phyloP scores from a whole-genome alignment of 805 yeast genomes.

The Babjeviella inositovora region DNA sequence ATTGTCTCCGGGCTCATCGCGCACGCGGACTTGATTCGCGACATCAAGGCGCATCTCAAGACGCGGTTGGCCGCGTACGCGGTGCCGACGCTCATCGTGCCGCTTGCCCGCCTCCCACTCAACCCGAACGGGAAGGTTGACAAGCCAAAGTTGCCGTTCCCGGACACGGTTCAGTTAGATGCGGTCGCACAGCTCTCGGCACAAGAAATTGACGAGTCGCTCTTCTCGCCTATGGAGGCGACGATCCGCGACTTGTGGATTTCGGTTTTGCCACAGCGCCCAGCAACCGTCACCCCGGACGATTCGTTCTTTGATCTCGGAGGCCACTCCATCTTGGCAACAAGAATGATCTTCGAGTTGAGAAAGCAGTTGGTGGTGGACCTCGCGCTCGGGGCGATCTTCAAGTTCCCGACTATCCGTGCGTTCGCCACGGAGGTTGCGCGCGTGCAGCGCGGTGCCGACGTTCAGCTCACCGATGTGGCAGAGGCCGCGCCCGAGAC shows the following conservation, averaged over 20 bases:
- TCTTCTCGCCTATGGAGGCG: slow-evolving; percentile 49
- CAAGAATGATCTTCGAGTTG: slow-evolving; percentile 89
- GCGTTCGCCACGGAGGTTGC: slow-evolving; percentile 66
- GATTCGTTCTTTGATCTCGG: slow-evolving; percentile 96
- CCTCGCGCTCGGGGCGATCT: slow-evolving; percentile 79
- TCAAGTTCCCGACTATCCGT: slow-evolving; percentile 75
- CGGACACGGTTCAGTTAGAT: slow-evolving; percentile 73
- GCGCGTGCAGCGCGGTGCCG: slow-evolving; percentile 31
- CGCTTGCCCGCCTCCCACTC: slow-evolving; percentile 72
- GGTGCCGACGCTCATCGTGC: slow-evolving; percentile 83
- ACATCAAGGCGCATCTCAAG: slow-evolving; percentile 69
- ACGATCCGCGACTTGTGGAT: slow-evolving; percentile 75
- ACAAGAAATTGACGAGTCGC: slow-evolving; percentile 23
- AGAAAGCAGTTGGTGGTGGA: slow-evolving; percentile 67
- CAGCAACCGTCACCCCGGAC: slow-evolving; percentile 56
- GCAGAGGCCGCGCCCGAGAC: slow-evolving; percentile 5
- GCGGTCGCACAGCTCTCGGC: slow-evolving; percentile 43
- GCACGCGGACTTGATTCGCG: slow-evolving; percentile 63
- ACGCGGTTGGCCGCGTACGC: slow-evolving; percentile 88
- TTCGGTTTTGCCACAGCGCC: slow-evolving; percentile 68
- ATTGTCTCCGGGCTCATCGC: slow-evolving; percentile 67
- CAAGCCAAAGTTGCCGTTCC: slow-evolving; percentile 93
- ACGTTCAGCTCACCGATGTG: slow-evolving; percentile 20
- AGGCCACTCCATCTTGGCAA: slow-evolving; percentile 94
- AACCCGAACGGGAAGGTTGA: slow-evolving; percentile 98